Conservation (phyloP, 805 yeast species). For the Ogataea salicorniae region DNA sequence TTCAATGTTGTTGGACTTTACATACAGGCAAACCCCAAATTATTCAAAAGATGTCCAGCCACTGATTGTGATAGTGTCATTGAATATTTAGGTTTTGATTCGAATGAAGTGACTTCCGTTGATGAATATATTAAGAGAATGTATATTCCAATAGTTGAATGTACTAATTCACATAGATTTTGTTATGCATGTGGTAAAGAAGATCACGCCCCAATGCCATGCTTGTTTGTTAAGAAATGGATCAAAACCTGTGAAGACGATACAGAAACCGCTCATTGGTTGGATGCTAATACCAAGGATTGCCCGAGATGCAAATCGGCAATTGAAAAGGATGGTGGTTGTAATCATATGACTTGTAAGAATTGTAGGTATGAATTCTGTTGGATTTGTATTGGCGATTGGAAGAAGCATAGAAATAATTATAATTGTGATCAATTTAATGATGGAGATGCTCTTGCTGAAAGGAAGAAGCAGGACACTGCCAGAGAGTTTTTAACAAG, state of each 20-base stretch:
- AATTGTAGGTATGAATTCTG: constrained; percentile 80
- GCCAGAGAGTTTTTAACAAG: constrained; percentile 50
- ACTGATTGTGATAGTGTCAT: constrained; percentile 69
- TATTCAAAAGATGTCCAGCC: constrained; percentile 75
- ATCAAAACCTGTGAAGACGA: constrained; percentile 76
- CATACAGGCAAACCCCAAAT: constrained; percentile 44
- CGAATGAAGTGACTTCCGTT: constrained; percentile 21
- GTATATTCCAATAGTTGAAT: constrained; percentile 62
- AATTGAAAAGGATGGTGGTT: constrained; percentile 94
- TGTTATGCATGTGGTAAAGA: constrained; percentile 74
- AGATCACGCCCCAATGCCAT: constrained; percentile 83
- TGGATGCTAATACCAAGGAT: constrained; percentile 72
- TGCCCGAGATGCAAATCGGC: constrained; percentile 79
- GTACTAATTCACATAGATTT: constrained; percentile 63
- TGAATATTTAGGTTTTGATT: constrained; percentile 29
- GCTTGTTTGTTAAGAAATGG: constrained; percentile 68
- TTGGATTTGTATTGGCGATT: constrained; percentile 82
- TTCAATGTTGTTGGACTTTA: constrained; percentile 40
- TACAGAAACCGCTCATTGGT: constrained; percentile 85
- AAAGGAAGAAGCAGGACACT: constrained; percentile 35
- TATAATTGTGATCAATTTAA: constrained; percentile 59
- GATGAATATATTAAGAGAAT: constrained; percentile 22
- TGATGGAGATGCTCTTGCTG: constrained; percentile 36
- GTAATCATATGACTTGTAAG: constrained; percentile 91
- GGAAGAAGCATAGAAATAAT: constrained; percentile 64